Percentiles rank a stretch among this genome's conserved stretches.
Conservation (phyloP, 228 moss, liverwort and hornwort genomes). For the Sphagnum fallax region DNA sequence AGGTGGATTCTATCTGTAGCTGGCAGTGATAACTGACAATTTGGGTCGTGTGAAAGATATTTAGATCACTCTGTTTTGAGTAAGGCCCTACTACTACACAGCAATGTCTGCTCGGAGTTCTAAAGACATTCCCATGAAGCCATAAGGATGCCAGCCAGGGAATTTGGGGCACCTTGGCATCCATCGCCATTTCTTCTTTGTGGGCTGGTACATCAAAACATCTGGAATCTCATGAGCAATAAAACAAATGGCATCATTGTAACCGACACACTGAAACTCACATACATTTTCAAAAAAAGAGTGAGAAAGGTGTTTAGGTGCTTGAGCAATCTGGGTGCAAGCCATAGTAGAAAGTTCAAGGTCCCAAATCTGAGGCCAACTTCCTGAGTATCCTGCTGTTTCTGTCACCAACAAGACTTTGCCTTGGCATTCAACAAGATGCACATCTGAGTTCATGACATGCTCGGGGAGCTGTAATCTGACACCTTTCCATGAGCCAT, state of each 20-base stretch:
- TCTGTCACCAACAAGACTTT: constrained; percentile 7
- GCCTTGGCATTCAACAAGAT: constrained; percentile 8
- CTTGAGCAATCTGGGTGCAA: constrained; percentile 8
- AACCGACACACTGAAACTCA: constrained; percentile 13
- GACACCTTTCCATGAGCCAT: constrained; percentile 5
- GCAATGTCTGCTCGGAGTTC: constrained; percentile 5
- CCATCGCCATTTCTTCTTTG: constrained; percentile 3
- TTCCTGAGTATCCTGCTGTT: constrained; percentile 2
- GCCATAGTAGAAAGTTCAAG: constrained; percentile 1
- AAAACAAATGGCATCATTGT: constrained; percentile 7
- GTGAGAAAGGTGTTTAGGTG: constrained; percentile 1
- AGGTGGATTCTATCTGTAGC: too few relatives aligned
- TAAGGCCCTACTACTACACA: neutral
- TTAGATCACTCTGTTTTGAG: neutral
- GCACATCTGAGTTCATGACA: constrained; percentile 3
- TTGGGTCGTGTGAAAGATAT: too few relatives aligned
- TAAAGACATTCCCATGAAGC: constrained; percentile 3
- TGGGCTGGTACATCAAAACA: constrained; percentile 6
- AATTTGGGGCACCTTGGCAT: constrained; percentile 7
- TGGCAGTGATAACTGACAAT: too few relatives aligned
- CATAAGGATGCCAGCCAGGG: constrained; percentile 12
- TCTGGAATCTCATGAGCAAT: constrained; percentile 8
- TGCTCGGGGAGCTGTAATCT: constrained; percentile 4
- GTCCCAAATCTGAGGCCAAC: constrained; percentile 12
- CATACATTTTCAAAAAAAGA: constrained; percentile 8